Conservation (phyloP, 2,329 filamentous ascomycete genomes). For the Colletotrichum neosansevieriae region DNA sequence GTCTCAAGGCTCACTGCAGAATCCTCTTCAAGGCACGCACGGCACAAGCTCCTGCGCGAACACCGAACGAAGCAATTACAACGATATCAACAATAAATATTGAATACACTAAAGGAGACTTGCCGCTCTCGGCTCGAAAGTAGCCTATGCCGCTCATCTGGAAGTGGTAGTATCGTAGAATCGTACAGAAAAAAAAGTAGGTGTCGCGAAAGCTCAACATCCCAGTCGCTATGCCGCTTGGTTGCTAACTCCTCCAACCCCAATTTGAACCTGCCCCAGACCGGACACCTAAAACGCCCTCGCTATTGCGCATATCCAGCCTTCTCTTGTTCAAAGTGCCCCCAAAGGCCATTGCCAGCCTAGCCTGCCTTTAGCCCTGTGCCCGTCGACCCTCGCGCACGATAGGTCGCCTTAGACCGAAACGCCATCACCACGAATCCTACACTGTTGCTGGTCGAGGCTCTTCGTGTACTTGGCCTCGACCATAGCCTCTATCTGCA, state of each 20-base stretch:
- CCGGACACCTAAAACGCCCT: conserved; percentile 39
- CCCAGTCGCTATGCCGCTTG: conserved; percentile 40
- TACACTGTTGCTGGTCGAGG: conserved; percentile 9
- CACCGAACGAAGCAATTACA: background rate
- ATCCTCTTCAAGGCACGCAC: too few relatives aligned
- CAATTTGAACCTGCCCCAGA: conserved; percentile 29
- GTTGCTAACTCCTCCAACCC: conserved; percentile 40
- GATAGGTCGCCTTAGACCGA: conserved; percentile 18
- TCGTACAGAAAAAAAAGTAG: conserved; percentile 36
- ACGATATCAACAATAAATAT: conserved; percentile 26
- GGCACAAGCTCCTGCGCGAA: too few relatives aligned
- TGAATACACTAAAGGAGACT: conserved; percentile 35
- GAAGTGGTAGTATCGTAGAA: conserved; percentile 29
- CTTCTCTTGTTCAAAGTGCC: conserved; percentile 27
- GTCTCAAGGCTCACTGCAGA: conserved; percentile 5
- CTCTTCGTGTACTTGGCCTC: conserved; percentile 18
- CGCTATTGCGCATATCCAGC: conserved; percentile 32
- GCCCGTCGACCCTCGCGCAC: conserved; percentile 16
- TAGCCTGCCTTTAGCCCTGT: conserved; percentile 19
- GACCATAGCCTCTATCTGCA: background rate
- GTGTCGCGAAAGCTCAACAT: conserved; percentile 39
- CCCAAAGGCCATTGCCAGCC: conserved; percentile 27
- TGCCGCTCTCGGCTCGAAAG: conserved; percentile 8
- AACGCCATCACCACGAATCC: conserved; percentile 24
- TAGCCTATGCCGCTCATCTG: conserved; percentile 6